Base-by-base conservation (phyloP, 2,329 filamentous ascomycete species). In the Fusarium pininemorale region DNA sequence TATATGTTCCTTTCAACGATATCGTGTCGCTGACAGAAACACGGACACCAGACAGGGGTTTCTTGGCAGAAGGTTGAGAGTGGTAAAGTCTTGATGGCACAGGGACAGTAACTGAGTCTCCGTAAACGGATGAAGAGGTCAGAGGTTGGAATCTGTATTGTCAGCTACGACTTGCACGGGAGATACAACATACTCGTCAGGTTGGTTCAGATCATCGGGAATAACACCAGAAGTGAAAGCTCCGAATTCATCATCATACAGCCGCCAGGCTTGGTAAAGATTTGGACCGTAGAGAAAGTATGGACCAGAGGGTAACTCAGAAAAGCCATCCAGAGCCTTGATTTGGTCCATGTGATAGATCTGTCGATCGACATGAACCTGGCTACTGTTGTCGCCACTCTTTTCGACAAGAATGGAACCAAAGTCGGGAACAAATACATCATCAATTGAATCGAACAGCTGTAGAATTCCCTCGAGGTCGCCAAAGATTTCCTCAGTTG, bases 1-100 rank as follows among this genome's bases (percentile, higher is more conserved):
- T 91, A 18, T 84, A 84, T 0, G 91, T 79, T 4, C 91, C 91
- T n/a, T 78, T 70, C 1, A 85, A 63, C 7, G 80, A 76, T 39
- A 80, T 70, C 7, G 77, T 70, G 41, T 85, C 83, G 24, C 79
- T 78, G 16, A 85, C 67, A 28, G 82, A 75, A 8, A 84, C 63
- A 8, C 84, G 82, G 22, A 79, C 63, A 22, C 84, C 84, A 20
- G 79, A 82, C 13, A 85, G 74, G 0, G 83, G 84, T 38, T 80
- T 81, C 16, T 72, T 66, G 12, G 69, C 53, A 13, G 77, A 79
- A 7, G 80, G 79, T 0, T 70, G 72, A 14, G 74, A 70, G 12
- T 76, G 75, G 38, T 85, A 84, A 5, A 85, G 77, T 3, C 80
- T 77, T 1, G 82, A 85, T 1, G 84, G 83, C 3, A 85, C 83